Conservation (phyloP, 2,329 filamentous ascomycete species). For the Venturiaceae sp. region DNA sequence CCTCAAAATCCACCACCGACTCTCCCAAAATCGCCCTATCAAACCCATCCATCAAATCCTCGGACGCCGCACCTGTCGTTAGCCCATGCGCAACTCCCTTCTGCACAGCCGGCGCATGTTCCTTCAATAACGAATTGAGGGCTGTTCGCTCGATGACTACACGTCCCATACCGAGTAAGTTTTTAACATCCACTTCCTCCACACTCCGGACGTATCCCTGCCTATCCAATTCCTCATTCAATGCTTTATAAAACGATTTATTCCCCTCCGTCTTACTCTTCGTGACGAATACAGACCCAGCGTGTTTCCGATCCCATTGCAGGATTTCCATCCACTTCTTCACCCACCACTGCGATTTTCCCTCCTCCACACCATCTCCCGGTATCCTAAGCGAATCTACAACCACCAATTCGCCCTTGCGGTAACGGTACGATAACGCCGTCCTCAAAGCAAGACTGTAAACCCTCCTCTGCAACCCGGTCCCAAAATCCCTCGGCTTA, state of each 20-base stretch:
- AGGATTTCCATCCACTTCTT: slow-evolving; percentile 37
- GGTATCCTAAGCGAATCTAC: slow-evolving; percentile 51
- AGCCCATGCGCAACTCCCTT: neutral
- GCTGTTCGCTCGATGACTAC: slow-evolving; percentile 80
- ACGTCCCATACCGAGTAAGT: slow-evolving; percentile 74
- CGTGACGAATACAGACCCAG: slow-evolving; percentile 27
- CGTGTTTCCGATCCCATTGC: slow-evolving; percentile 1
- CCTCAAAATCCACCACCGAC: neutral
- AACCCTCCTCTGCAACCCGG: slow-evolving; percentile 72
- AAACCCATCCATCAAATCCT: neutral
- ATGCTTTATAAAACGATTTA: slow-evolving; percentile 47
- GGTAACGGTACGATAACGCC: slow-evolving; percentile 84
- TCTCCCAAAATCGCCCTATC: neutral
- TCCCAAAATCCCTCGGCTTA: slow-evolving; percentile 82
- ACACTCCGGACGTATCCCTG: slow-evolving; percentile 56
- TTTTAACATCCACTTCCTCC: slow-evolving; percentile 89
- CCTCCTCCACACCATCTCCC: slow-evolving; percentile 15
- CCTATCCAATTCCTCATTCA: slow-evolving; percentile 34
- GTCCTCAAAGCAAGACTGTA: slow-evolving; percentile 96
- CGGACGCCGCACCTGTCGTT: neutral
- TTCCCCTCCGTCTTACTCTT: slow-evolving; percentile 54
- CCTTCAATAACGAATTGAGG: slow-evolving; percentile 61
- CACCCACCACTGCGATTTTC: slow-evolving; percentile 16
- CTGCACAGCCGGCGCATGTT: slow-evolving; percentile 36
- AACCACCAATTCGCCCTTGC: slow-evolving; percentile 76